Evolutionary conservation across 2,329 filamentous ascomycete species (phyloP).

Genomic region (Neophaeococcomyces mojaviensis): DNA sequence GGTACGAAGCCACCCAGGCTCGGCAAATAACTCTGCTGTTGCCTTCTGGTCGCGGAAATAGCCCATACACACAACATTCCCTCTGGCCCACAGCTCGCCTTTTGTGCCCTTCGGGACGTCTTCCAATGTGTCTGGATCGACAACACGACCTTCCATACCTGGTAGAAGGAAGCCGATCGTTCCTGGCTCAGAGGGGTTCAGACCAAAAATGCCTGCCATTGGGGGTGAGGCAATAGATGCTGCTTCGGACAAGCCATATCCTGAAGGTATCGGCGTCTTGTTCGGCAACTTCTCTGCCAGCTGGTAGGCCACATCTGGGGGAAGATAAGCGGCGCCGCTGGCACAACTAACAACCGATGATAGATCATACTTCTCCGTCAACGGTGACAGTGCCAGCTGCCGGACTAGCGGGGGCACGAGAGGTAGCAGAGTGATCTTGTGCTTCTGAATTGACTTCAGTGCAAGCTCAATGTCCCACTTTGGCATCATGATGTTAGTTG

Average conservation of each 20-base stretch:
- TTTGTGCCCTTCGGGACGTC: conserved; percentile 9
- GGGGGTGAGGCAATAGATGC: conserved; percentile 50
- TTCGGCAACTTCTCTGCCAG: conserved; percentile 3
- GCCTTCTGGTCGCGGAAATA: conserved; percentile 66
- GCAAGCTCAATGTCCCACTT: conserved; percentile 14
- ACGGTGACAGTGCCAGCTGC: no score
- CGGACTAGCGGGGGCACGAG: conserved; percentile 9
- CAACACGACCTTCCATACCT: conserved; percentile 17
- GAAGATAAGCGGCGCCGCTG: background rate
- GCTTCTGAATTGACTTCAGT: conserved; percentile 12
- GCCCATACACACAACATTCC: conserved; percentile 38
- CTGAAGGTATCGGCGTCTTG: conserved; percentile 11
- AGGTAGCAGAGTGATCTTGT: conserved; percentile 13
- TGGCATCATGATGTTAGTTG: conserved; percentile 8
- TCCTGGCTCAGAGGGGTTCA: no score
- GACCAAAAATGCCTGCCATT: background rate
- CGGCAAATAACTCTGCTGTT: conserved; percentile 60
- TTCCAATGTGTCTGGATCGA: conserved; percentile 15
- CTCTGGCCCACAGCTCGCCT: conserved; percentile 5
- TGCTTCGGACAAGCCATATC: conserved; percentile 45
- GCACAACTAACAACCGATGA: background rate
- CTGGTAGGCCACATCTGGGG: background rate
- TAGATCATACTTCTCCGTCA: conserved; percentile 5
- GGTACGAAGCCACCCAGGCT: conserved; percentile 48
- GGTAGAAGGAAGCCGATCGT: conserved; percentile 16